Conservation (phyloP, 78 protist genomes). For the Dictyostelium capitatum region DNA sequence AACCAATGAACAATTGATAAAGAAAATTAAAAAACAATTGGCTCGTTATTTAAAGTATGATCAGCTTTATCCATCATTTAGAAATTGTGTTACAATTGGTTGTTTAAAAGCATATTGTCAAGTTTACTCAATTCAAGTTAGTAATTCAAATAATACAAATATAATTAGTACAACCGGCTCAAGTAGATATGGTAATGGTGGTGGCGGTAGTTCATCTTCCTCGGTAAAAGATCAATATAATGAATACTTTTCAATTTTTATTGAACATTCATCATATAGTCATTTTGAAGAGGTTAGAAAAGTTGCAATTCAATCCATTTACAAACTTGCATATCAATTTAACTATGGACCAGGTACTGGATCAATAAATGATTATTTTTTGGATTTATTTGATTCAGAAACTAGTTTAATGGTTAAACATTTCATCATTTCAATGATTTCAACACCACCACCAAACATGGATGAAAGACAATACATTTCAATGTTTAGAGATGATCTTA, state of each 20-base stretch:
- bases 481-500: conserved; percentile 41
- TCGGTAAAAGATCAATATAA: neutral
- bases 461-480: conserved; percentile 50
- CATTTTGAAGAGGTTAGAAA: conserved; percentile 63
- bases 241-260: conserved; percentile 2
- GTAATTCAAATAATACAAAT: no score
- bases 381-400: conserved; percentile 59
- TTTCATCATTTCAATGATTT: conserved; percentile 13
- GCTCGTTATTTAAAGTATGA: conserved; percentile 55
- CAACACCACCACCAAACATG: conserved; percentile 10
- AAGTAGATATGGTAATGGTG: no score
- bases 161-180: no score
- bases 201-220: no score
- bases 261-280: neutral
- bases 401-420: conserved; percentile 30
- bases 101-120: conserved; percentile 47
- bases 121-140: neutral
- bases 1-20: conserved; percentile 1
- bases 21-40: conserved; percentile 33
- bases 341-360: conserved; percentile 9
- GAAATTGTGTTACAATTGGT: conserved; percentile 58
- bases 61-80: conserved; percentile 70
- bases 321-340: conserved; percentile 17
- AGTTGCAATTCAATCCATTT: conserved; percentile 35
- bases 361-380: conserved; percentile 22